Percentiles rank a stretch among this genome's conserved stretches.
These are phyloP conservation scores for Candida ascalaphidarum DNA, from an alignment of 805 yeast genomes.

Conservation along the genomic window DNA sequence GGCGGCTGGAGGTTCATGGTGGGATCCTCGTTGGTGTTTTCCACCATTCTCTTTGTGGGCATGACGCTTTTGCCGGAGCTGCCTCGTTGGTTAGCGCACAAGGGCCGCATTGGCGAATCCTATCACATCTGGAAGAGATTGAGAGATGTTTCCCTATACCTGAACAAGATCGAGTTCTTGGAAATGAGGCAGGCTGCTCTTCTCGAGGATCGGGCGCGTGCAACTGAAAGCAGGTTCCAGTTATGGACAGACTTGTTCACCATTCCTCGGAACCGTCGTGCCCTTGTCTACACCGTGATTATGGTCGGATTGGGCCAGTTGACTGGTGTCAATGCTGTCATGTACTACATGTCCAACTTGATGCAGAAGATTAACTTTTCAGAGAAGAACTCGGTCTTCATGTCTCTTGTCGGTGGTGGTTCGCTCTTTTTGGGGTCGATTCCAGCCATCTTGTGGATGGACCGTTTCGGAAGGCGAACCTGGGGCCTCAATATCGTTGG, in stretches of 20 bases:
- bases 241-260: slow-evolving; percentile 44
- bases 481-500: slow-evolving; percentile 55
- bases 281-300: slow-evolving; percentile 46
- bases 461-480: slow-evolving; percentile 45
- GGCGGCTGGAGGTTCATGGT: slow-evolving; percentile 63
- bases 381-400: slow-evolving; percentile 44
- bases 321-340: slow-evolving; percentile 60
- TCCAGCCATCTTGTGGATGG: slow-evolving; percentile 57
- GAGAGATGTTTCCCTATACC: slow-evolving; percentile 36
- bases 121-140: slow-evolving; percentile 48
- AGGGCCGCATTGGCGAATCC: slow-evolving; percentile 44
- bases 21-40: slow-evolving; percentile 54
- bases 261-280: slow-evolving; percentile 53
- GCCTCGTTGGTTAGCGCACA: slow-evolving; percentile 51
- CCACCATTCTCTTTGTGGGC: slow-evolving; percentile 42
- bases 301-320: slow-evolving; percentile 57
- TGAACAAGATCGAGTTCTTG: slow-evolving; percentile 44
- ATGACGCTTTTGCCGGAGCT: slow-evolving; percentile 52
- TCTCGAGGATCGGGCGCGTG: slow-evolving; percentile 34
- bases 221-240: slow-evolving; percentile 25
- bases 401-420: slow-evolving; percentile 67
- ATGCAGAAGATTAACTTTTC: slow-evolving; percentile 49
- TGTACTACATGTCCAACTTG: slow-evolving; percentile 56
- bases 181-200: slow-evolving; percentile 47
- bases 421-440: slow-evolving; percentile 54